phyloP scores from a whole-genome alignment of 371 early-diverging fungal species.

The Paramicrosporidium saccamoebae region DNA sequence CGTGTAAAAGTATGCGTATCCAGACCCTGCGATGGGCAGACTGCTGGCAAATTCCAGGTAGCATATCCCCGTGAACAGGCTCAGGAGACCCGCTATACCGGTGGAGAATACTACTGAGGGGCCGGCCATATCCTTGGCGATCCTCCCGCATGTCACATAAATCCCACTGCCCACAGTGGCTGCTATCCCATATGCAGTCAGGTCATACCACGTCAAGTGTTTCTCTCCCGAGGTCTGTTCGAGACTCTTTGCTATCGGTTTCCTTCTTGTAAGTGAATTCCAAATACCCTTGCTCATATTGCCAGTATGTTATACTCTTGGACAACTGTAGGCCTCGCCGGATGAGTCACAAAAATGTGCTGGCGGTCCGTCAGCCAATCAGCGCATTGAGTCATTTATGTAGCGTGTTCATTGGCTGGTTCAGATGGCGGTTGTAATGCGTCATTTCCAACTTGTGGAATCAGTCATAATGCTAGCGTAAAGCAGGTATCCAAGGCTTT shows the following conservation, averaged over 20 bases:
- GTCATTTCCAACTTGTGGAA: too few species aligned
- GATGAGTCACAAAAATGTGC: too few species aligned
- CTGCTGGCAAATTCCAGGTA: slow-evolving; percentile 47
- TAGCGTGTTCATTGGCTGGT: too few species aligned
- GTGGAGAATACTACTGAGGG: slow-evolving; percentile 45
- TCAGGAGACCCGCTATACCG: slow-evolving; percentile 25
- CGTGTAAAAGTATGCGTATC: slow-evolving; percentile 45
- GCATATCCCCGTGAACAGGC: slow-evolving; percentile 29
- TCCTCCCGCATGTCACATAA: slow-evolving; percentile 22
- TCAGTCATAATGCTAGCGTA: too few species aligned
- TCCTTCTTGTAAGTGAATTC: too few species aligned
- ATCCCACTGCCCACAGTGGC: slow-evolving; percentile 16
- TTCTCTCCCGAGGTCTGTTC: background rate
- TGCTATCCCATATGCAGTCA: slow-evolving; percentile 13
- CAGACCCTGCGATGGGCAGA: slow-evolving; percentile 48
- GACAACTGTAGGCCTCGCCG: too few species aligned
- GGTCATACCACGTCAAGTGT: slow-evolving; percentile 3
- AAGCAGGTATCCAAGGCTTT: too few species aligned
- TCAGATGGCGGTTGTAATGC: too few species aligned
- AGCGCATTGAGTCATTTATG: too few species aligned
- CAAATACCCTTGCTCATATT: too few species aligned
- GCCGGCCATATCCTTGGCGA: slow-evolving; percentile 34
- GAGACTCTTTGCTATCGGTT: background rate
- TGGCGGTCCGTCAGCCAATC: too few species aligned
- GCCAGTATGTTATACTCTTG: too few species aligned